Evolutionary conservation across 2,329 filamentous ascomycete species (phyloP).

Genomic region (Reticulascus tulasneorum): DNA sequence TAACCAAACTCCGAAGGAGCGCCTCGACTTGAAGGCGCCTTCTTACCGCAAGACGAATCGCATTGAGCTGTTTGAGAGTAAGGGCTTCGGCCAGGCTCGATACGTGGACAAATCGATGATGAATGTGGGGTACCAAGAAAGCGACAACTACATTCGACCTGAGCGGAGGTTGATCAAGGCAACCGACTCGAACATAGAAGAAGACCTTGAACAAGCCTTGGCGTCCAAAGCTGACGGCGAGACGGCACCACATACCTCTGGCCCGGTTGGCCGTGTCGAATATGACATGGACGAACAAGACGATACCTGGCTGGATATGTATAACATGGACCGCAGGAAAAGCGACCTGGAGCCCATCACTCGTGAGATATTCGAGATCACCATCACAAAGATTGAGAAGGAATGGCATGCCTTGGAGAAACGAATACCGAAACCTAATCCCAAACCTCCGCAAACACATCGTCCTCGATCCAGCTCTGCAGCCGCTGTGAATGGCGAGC

Average conservation of each 20-base stretch:
- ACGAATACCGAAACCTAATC: slow-evolving; percentile 93
- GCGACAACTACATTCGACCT: slow-evolving; percentile 78
- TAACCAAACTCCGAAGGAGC: slow-evolving; percentile 76
- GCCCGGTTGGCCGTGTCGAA: slow-evolving; percentile 75
- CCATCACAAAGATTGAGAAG: slow-evolving; percentile 98
- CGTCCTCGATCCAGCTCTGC: slow-evolving; percentile 89
- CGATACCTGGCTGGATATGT: slow-evolving; percentile 86
- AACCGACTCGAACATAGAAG: slow-evolving; percentile 54
- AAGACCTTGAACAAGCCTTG: slow-evolving; percentile 49
- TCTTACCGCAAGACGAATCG: slow-evolving; percentile 74
- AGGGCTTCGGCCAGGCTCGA: slow-evolving; percentile 77
- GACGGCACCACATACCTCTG: slow-evolving; percentile 35
- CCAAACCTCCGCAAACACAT: slow-evolving; percentile 92
- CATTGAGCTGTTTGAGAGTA: slow-evolving; percentile 78
- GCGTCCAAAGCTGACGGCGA: slow-evolving; percentile 55
- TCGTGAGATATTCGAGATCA: slow-evolving; percentile 92
- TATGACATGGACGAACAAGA: slow-evolving; percentile 99
- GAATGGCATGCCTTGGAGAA: slow-evolving; percentile 97
- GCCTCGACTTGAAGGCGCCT: slow-evolving; percentile 71
- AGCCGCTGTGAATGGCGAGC: slow-evolving; percentile 91
- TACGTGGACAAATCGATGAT: slow-evolving; percentile 97
- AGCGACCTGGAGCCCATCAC: slow-evolving; percentile 79
- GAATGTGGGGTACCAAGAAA: slow-evolving; percentile 93
- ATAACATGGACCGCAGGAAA: slow-evolving; percentile 67
- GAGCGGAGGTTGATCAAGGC: slow-evolving; percentile 68